These are phyloP conservation scores for Favolaschia claudopus DNA, from an alignment of 768 basidiomycete genomes.

Conservation along the genomic window DNA sequence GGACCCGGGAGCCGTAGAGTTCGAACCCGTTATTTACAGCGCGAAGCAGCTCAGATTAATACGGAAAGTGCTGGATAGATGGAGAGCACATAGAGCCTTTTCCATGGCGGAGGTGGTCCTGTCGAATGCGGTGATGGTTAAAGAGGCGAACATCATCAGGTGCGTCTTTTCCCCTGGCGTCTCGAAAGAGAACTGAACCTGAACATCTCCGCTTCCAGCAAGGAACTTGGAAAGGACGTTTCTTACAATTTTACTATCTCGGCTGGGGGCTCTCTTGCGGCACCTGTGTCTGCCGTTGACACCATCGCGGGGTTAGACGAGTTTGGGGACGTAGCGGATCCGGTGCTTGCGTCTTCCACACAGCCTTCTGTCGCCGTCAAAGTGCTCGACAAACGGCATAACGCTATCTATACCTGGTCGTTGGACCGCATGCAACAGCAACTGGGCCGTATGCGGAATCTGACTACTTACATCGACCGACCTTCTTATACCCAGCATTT, in stretches of 20 bases:
- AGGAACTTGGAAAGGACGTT: slow-evolving; percentile 86
- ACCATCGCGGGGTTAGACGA: slow-evolving; percentile 88
- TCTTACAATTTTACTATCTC: slow-evolving; percentile 92
- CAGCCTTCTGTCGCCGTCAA: slow-evolving; percentile 91
- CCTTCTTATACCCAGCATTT: slow-evolving; percentile 96
- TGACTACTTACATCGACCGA: slow-evolving; percentile 88
- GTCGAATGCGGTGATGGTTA: slow-evolving; percentile 83
- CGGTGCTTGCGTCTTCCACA: slow-evolving; percentile 70
- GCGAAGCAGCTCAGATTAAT: slow-evolving; percentile 85
- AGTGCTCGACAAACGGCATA: slow-evolving; percentile 87
- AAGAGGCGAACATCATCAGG: slow-evolving; percentile 97
- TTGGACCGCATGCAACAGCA: slow-evolving; percentile 88
- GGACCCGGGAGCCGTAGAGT: slow-evolving; percentile 65
- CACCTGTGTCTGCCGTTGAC: slow-evolving; percentile 84
- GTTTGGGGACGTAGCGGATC: slow-evolving; percentile 93
- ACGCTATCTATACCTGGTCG: slow-evolving; percentile 92
- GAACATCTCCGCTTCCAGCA: slow-evolving; percentile 66
- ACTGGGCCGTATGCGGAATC: slow-evolving; percentile 91
- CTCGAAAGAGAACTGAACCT: background rate
- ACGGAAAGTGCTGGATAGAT: slow-evolving; percentile 81
- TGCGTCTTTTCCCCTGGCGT: slow-evolving; percentile 36
- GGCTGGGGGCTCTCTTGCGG: slow-evolving; percentile 80
- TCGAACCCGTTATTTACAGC: slow-evolving; percentile 85
- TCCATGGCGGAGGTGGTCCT: slow-evolving; percentile 93
- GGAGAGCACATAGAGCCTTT: slow-evolving; percentile 86